Base-by-base conservation (phyloP, 345 rosid genomes). In the Trapa bicornis region DNA sequence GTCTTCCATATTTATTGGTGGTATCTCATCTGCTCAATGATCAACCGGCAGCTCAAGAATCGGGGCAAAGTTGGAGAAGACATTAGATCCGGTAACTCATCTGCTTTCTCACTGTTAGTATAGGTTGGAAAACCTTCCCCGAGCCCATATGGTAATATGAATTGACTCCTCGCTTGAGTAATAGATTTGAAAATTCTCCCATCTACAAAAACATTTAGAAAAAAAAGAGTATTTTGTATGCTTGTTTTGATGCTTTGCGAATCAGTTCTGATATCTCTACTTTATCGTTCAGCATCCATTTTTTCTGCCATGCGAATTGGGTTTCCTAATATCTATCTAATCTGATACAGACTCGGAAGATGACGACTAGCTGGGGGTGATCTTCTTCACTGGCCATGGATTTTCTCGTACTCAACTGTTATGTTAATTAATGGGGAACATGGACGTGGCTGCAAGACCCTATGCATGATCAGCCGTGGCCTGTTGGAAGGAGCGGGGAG, bases 1-100 rank as follows among this genome's bases (percentile, higher is more conserved):
- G 89, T 86, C 38, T 95, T 91, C 88, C 99, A 95, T 77, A 75
- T 91, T 62, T 95, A 95, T 77, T 95, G 99, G 99, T 95, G 97
- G 99, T 66, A 76, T 78, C 93, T 95, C 68, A 95, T 95, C 64
- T 89, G 78, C 71, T 76, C 90, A 42, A 94, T 91, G 99, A 89
- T 91, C 64, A 79, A 45, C 74, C 85, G 83, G 82, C 96, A 89
- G 67, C 85, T 91, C 38, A 78, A 81, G 75, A 95, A 94, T 80
- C 86, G 88, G 64, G 97, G 99, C 80, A 75, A 79, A 81, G 92
- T 94, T 3, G 99, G 96, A 58, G 97, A 91, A 80, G 97, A 91
- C 75, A 91, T 94, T 70, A 89, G 99, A 91, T 89, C 95, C 16
- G 99, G 99, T 94, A 72, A 82, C 83, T 52, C 64, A 64, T 73